Conservation (phyloP, 768 basidiomycete species). For the Lentinula sp. region DNA sequence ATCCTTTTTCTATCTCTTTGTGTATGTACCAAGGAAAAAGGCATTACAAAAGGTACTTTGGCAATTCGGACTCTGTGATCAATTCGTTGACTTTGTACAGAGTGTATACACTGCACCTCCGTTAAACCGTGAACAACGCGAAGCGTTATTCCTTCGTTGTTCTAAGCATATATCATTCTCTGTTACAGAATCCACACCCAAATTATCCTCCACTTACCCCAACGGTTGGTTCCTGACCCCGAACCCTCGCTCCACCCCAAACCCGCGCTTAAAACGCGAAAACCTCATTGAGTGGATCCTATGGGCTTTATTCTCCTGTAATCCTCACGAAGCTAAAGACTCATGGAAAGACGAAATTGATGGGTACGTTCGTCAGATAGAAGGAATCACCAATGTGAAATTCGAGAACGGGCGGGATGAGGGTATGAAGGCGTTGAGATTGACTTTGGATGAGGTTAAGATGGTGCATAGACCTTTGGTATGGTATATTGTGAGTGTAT, state of each 20-base stretch:
- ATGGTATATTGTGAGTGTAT: constrained; percentile 53
- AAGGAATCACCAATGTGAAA: constrained; percentile 30
- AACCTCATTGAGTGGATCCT: constrained; percentile 59
- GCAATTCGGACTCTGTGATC: too few relatives aligned
- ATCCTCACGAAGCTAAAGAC: constrained; percentile 11
- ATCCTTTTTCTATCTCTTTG: constrained; percentile 38
- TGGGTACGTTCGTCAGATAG: constrained; percentile 35
- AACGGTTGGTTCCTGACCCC: constrained; percentile 49
- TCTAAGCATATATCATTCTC: constrained; percentile 15
- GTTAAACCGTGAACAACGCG: constrained; percentile 34
- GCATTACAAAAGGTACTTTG: constrained; percentile 39
- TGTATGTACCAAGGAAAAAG: constrained; percentile 42
- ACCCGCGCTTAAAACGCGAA: constrained; percentile 25
- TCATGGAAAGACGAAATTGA: constrained; percentile 45
- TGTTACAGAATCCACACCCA: too few relatives aligned
- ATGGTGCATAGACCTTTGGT: constrained; percentile 53
- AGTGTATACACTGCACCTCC: constrained; percentile 33
- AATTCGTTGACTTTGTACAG: constrained; percentile 9
- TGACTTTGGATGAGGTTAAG: constrained; percentile 51
- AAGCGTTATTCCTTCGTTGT: constrained; percentile 45
- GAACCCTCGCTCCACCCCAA: not conserved
- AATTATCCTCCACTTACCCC: constrained; percentile 17
- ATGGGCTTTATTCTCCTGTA: constrained; percentile 53
- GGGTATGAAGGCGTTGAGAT: constrained; percentile 37
- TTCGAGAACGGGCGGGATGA: constrained; percentile 34